Evolutionary conservation across 371 early-diverging fungal genomes (phyloP).

Genomic region (Umbelopsis sp.): DNA sequence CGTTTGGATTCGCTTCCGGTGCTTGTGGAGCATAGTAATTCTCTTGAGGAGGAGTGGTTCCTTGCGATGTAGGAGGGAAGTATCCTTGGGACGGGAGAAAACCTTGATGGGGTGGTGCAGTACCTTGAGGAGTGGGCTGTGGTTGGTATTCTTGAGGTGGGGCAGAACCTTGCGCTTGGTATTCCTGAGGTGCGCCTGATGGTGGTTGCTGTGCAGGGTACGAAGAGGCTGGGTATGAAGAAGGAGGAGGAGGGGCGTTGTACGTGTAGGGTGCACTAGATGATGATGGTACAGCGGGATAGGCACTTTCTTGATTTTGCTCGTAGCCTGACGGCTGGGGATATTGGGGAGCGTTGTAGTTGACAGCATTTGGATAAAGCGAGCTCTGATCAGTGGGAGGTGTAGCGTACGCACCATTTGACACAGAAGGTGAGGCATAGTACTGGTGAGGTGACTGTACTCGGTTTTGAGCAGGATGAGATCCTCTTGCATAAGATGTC

Average conservation of each 20-base stretch:
- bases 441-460: conserved; percentile 16
- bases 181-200: neutral
- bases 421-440: conserved; percentile 5
- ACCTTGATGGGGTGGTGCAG: conserved; percentile 7
- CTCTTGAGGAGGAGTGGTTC: neutral
- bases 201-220: neutral
- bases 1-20: neutral
- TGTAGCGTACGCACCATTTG: neutral
- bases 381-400: neutral
- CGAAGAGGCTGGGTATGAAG: neutral
- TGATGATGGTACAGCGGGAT: neutral
- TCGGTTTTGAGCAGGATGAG: conserved; percentile 6
- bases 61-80: conserved; percentile 1
- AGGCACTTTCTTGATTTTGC: neutral
- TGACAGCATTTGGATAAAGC: conserved; percentile 19
- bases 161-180: neutral
- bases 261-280: conserved; percentile 9
- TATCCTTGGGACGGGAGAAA: neutral
- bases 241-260: neutral
- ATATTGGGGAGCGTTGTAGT: conserved; percentile 3
- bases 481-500: conserved; percentile 28
- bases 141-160: conserved; percentile 12
- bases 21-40: neutral
- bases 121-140: conserved; percentile 10
- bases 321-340: conserved; percentile 8